Percentiles rank a stretch among this genome's conserved stretches.
Conservation (phyloP, 2,329 filamentous ascomycete species). For the Fusarium sp. region DNA sequence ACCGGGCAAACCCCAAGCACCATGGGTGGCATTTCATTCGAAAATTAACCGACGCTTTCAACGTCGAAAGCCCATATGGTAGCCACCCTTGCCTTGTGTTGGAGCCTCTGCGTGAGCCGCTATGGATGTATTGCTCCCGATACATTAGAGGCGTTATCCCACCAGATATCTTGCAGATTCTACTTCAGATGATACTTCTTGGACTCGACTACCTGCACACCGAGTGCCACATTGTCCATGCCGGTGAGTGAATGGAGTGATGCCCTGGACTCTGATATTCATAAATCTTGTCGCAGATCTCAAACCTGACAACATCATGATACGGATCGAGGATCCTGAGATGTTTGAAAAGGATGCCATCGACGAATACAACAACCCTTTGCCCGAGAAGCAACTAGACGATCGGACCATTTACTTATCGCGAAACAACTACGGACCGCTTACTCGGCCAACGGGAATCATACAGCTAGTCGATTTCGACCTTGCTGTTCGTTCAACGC, state of each 20-base stretch:
- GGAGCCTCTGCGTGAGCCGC: slow-evolving; percentile 37
- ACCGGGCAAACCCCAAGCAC: slow-evolving; percentile 8
- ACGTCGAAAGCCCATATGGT: background rate
- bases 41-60: slow-evolving; percentile 29
- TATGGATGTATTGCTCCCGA: slow-evolving; percentile 37
- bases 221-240: slow-evolving; percentile 35
- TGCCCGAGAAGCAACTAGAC: slow-evolving; percentile 31
- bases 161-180: slow-evolving; percentile 27
- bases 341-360: slow-evolving; percentile 29
- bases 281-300: slow-evolving; percentile 2
- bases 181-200: slow-evolving; percentile 35
- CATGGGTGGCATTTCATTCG: slow-evolving; percentile 34
- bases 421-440: slow-evolving; percentile 34
- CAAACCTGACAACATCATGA: slow-evolving; percentile 37
- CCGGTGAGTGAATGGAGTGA: slow-evolving; percentile 20
- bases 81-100: slow-evolving; percentile 33
- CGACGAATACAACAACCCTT: slow-evolving; percentile 32
- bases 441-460: slow-evolving; percentile 19
- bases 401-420: slow-evolving; percentile 35
- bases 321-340: slow-evolving; percentile 20
- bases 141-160: slow-evolving; percentile 32
- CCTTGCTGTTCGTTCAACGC: background rate
- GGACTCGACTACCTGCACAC: slow-evolving; percentile 39
- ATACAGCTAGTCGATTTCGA: slow-evolving; percentile 36
- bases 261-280: no score